These are phyloP conservation scores for Polychaeton citri DNA, from an alignment of 2,329 filamentous ascomycete species.

Conservation along the genomic window DNA sequence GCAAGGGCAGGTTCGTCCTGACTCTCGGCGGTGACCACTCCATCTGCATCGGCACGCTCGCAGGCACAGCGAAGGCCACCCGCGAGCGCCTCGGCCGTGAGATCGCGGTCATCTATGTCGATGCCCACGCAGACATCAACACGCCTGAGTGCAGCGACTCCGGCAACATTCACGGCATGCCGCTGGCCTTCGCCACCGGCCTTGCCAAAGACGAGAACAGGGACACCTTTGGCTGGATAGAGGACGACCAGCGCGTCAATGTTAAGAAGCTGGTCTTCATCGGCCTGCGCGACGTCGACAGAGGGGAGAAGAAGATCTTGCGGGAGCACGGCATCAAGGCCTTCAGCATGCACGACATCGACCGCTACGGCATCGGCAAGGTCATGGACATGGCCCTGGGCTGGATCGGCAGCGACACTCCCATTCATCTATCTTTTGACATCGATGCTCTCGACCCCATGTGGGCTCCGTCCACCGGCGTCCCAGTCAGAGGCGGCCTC, in stretches of 20 bases:
- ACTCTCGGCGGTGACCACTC: conserved; percentile 94
- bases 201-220: conserved; percentile 58
- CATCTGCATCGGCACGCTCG: conserved; percentile 88
- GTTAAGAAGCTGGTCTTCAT: conserved; percentile 51
- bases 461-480: conserved; percentile 93
- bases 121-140: conserved; percentile 97
- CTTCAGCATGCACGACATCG: conserved; percentile 97
- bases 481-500: conserved; percentile 81
- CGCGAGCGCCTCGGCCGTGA: conserved; percentile 71
- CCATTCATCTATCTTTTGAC: conserved; percentile 94
- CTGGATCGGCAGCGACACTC: conserved; percentile 86
- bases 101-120: conserved; percentile 95
- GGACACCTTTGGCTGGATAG: conserved; percentile 80
- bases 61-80: conserved; percentile 73
- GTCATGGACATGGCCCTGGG: conserved; percentile 98
- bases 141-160: conserved; percentile 78
- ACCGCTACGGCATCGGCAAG: conserved; percentile 82
- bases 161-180: conserved; percentile 97
- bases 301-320: conserved; percentile 77
- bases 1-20: conserved; percentile 70
- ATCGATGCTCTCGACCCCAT: conserved; percentile 91
- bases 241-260: conserved; percentile 56
- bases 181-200: conserved; percentile 79
- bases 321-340: conserved; percentile 83
- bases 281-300: conserved; percentile 27